phyloP scores from a whole-genome alignment of 1,284 basidiomycete genomes.

The Kalmanozyma brasiliensis region DNA sequence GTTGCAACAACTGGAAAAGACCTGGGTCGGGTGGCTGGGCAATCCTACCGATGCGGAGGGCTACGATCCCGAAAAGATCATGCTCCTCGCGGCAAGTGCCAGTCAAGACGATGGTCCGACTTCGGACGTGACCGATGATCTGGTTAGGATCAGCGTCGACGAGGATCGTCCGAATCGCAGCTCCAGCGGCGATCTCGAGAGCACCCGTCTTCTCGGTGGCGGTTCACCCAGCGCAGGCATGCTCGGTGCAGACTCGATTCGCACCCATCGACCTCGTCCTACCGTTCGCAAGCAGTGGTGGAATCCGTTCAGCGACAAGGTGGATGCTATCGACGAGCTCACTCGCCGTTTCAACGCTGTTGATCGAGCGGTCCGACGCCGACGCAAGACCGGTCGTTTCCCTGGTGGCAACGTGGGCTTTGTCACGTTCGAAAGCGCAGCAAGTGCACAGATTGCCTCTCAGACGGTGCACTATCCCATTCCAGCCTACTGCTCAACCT shows the following conservation, averaged over 20 bases:
- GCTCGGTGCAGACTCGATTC: slow-evolving; percentile 41
- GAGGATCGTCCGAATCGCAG: background rate
- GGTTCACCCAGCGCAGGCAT: slow-evolving; percentile 12
- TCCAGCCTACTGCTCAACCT: slow-evolving; percentile 55
- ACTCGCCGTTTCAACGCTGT: slow-evolving; percentile 54
- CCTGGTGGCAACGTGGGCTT: slow-evolving; percentile 81
- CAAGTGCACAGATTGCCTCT: slow-evolving; percentile 88
- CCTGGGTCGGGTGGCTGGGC: slow-evolving; percentile 88
- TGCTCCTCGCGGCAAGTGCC: slow-evolving; percentile 40
- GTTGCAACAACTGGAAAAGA: slow-evolving; percentile 79
- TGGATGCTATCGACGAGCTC: slow-evolving; percentile 60
- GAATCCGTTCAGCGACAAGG: slow-evolving; percentile 54
- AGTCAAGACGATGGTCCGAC: slow-evolving; percentile 21
- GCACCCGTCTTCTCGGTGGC: slow-evolving; percentile 15
- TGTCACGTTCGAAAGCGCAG: slow-evolving; percentile 96
- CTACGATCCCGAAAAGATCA: slow-evolving; percentile 73
- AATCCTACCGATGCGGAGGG: slow-evolving; percentile 85
- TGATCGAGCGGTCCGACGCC: slow-evolving; percentile 50
- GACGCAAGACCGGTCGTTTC: slow-evolving; percentile 47
- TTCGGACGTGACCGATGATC: slow-evolving; percentile 15
- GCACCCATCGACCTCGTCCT: slow-evolving; percentile 40
- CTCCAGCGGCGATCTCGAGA: slow-evolving; percentile 13
- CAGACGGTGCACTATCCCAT: slow-evolving; percentile 79
- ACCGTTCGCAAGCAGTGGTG: slow-evolving; percentile 45
- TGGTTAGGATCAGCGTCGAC: slow-evolving; percentile 21